Evolutionary conservation across 179 eudicot genomes (phyloP), one percentile per base, ranked within the genome.

Genomic region (Drosera spatulata): DNA sequence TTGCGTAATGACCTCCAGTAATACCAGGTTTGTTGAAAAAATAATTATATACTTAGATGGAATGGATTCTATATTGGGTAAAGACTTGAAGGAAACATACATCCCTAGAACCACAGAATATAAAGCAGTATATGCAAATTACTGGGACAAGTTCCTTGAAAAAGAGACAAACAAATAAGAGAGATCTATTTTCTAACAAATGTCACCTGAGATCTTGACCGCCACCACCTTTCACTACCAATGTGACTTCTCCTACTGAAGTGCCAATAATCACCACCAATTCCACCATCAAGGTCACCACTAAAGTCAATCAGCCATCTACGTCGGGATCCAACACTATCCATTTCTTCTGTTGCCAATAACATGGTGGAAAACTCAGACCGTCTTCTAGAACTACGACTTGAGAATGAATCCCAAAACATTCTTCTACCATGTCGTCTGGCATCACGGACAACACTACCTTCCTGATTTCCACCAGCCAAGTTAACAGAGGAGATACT

Each of bases 301-400:
- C 77, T 75, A 15, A 89, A 68, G 78, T 80, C 89, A 66, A 83
- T 81, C 56, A 81, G 87, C 96, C 86, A 88, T 80, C 94, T 80
- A 55, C 78, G 84, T 73, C 60, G 80, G 47, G 85, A 80, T 68
- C 87, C 87, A 50, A 68, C 57, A 49, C 65, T 72, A 55, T 81
- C 90, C 73, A 67, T 61, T 74, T 77, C 79, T 61, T 83, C 83
- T 8, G 82, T 56, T 39, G 85, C 60, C 62, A 81, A 69, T 69
- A 83, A 73, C 41, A 83, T 57, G 66, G 82, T 61, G 4, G 82
- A 79, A 53, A 72, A 73, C 62, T 86, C 91, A 70, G 67, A 68
- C 49, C 64, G 75, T 74, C 87, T 79, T 73, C 87, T 80, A 47
- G 83, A 85, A 63, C 68, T 80, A 14, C 78, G 86, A 74, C 82